phyloP scores from a whole-genome alignment of 1,284 basidiomycete species.

The Marasmius fiardii region DNA sequence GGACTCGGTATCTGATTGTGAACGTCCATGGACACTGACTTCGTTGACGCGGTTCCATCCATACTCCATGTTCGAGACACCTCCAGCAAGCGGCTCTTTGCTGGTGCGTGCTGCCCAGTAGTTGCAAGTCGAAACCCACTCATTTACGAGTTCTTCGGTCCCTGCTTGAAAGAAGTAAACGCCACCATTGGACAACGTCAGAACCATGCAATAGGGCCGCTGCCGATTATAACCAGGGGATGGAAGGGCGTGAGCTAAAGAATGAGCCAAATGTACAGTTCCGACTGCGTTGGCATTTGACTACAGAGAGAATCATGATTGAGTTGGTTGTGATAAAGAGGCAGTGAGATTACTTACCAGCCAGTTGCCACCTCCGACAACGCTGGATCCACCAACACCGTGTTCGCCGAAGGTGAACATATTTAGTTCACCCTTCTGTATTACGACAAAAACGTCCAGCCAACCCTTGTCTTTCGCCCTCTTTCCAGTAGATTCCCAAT shows the following conservation, averaged over 20 bases:
- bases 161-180: constrained; percentile 98
- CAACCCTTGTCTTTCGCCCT: constrained; percentile 84
- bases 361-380: constrained; percentile 96
- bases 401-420: constrained; percentile 92
- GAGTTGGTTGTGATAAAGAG: neutral
- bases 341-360: constrained; percentile 55
- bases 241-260: constrained; percentile 83
- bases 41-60: constrained; percentile 84
- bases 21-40: constrained; percentile 41
- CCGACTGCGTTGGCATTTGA: constrained; percentile 86
- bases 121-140: constrained; percentile 98
- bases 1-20: constrained; percentile 56
- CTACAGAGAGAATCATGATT: constrained; percentile 31
- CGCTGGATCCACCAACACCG: constrained; percentile 50
- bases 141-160: constrained; percentile 94
- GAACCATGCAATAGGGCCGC: constrained; percentile 93
- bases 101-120: constrained; percentile 96
- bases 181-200: constrained; percentile 84
- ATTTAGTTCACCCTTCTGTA: constrained; percentile 88
- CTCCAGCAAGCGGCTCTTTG: constrained; percentile 91
- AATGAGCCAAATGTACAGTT: constrained; percentile 80
- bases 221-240: constrained; percentile 89
- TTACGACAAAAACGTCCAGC: constrained; percentile 95
- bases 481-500: constrained; percentile 84
- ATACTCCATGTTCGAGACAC: constrained; percentile 99